A percentile compares a stretch with the other conserved stretches of the same genome.
phyloP scores from a whole-genome alignment of 1,284 basidiomycete genomes.

The Agaricales sp. region DNA sequence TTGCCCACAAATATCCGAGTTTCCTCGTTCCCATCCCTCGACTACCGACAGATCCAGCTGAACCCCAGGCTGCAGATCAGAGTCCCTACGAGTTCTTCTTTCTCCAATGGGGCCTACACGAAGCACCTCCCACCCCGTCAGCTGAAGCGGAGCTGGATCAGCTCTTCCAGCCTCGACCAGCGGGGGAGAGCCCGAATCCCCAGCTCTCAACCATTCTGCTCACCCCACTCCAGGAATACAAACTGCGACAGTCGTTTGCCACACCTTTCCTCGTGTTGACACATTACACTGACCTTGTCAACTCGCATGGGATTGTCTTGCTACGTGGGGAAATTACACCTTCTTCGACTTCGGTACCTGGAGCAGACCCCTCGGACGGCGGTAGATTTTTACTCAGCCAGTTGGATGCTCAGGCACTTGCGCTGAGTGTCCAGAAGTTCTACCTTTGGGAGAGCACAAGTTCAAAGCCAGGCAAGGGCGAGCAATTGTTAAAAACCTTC shows the following conservation, averaged over 20 bases:
- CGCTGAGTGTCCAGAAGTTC: constrained; percentile 73
- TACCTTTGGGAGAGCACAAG: constrained; percentile 54
- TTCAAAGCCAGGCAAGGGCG: constrained; percentile 20
- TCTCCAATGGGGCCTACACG: constrained; percentile 79
- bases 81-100: constrained; percentile 79
- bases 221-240: constrained; percentile 93
- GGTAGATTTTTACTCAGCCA: constrained; percentile 57
- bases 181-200: constrained; percentile 29
- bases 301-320: constrained; percentile 76
- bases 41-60: constrained; percentile 17
- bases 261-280: constrained; percentile 89
- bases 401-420: constrained; percentile 74
- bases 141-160: constrained; percentile 19
- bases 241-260: constrained; percentile 77
- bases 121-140: constrained; percentile 43
- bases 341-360: constrained; percentile 34
- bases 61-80: constrained; percentile 24
- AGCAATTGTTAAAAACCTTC: constrained; percentile 51
- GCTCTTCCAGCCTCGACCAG: constrained; percentile 27
- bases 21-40: constrained; percentile 78
- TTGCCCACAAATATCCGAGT: constrained; percentile 56
- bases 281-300: constrained; percentile 83
- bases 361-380: constrained; percentile 13
- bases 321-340: constrained; percentile 87
- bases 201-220: constrained; percentile 71